Evolutionary conservation across 352 stramenopile genomes (phyloP).

Genomic region (Globisporangium parvum): DNA sequence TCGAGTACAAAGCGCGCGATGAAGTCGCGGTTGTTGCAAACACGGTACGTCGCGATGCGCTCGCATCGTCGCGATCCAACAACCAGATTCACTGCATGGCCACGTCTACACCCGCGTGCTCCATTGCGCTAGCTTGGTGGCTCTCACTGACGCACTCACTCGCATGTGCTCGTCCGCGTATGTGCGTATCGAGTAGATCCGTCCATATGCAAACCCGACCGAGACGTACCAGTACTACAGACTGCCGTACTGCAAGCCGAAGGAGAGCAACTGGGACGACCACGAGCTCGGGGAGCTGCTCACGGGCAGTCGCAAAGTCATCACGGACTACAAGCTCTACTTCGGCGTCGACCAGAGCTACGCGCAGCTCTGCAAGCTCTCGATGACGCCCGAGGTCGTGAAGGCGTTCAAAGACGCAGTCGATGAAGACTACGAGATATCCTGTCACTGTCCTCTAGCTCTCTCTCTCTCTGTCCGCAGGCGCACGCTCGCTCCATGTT

Average conservation of each 20-base stretch:
- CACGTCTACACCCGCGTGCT: background rate
- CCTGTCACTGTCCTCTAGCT: conserved; percentile 13
- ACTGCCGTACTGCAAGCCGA: conserved; percentile 92
- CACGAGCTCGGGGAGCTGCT: conserved; percentile 94
- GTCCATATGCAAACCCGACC: conserved; percentile 96
- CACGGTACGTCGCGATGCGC: conserved; percentile 29
- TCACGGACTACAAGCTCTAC: conserved; percentile 80
- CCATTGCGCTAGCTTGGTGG: too few species aligned
- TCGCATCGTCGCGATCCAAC: background rate
- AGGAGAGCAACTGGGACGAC: conserved; percentile 82
- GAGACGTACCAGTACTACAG: conserved; percentile 99
- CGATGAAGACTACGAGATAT: conserved; percentile 94
- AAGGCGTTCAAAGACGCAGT: conserved; percentile 93
- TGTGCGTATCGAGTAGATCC: conserved; percentile 28
- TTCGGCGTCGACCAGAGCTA: conserved; percentile 82
- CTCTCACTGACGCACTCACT: too few species aligned
- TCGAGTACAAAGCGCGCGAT: conserved; percentile 46
- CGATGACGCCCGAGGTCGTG: conserved; percentile 70
- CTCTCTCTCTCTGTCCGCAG: conserved; percentile 17
- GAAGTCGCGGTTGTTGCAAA: conserved; percentile 70
- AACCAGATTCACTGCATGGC: conserved; percentile 4
- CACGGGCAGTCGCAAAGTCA: conserved; percentile 91
- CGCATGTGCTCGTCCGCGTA: background rate
- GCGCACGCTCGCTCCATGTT: background rate
- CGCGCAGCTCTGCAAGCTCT: conserved; percentile 87